Evolutionary conservation across 257 asterid genomes (phyloP).

Genomic region (Plantago elongata): DNA sequence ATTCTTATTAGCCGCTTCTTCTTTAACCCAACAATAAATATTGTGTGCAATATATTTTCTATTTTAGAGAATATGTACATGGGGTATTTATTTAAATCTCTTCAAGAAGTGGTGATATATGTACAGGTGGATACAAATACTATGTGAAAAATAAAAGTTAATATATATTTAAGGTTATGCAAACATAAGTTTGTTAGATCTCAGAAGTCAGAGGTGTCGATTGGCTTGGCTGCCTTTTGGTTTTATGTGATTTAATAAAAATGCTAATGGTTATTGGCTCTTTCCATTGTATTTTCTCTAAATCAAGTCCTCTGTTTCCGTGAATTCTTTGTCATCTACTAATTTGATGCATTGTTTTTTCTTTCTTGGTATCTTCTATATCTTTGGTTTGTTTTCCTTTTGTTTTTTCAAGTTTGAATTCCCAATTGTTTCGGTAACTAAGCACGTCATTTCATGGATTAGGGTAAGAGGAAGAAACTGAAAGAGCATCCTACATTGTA

Average conservation of each 20-base stretch:
- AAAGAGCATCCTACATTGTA: conserved; percentile 71
- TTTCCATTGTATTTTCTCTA: background rate
- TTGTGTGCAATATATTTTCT: too few relatives aligned
- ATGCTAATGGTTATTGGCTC: background rate
- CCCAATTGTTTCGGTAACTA: conserved; percentile 9
- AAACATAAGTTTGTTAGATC: conserved; percentile 2
- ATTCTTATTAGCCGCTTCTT: too few relatives aligned
- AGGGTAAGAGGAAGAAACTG: conserved; percentile 50
- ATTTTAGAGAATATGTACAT: too few relatives aligned
- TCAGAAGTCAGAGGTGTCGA: conserved; percentile 7
- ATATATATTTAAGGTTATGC: background rate
- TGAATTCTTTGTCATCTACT: too few relatives aligned
- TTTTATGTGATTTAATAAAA: conserved; percentile 9
- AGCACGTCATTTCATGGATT: conserved; percentile 15
- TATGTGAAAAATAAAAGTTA: background rate
- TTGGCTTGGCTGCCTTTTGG: background rate
- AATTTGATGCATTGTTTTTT: too few relatives aligned
- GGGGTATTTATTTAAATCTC: too few relatives aligned
- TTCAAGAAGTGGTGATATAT: too few relatives aligned
- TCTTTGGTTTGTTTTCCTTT: background rate
- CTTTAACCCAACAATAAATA: background rate
- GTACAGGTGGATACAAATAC: too few relatives aligned
- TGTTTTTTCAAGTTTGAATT: conserved; percentile 7
- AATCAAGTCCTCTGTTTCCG: background rate
- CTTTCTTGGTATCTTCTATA: background rate